These are phyloP conservation scores for Diaporthe citriasiana DNA, from an alignment of 2,329 filamentous ascomycete species.

Conservation along the genomic window DNA sequence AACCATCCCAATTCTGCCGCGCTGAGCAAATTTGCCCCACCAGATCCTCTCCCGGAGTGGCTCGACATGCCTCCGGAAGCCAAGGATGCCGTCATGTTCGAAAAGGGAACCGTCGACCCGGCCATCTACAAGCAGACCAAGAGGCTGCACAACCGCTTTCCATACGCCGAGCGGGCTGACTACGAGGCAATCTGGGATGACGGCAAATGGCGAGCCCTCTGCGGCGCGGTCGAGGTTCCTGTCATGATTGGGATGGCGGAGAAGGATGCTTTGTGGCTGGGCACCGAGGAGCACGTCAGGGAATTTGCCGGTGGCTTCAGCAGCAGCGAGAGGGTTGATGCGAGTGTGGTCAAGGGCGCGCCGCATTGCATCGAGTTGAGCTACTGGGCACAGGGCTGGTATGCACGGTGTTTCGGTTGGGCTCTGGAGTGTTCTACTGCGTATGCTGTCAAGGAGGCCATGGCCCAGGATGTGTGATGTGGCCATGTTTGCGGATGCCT, in stretches of 20 bases:
- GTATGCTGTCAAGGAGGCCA: neutral
- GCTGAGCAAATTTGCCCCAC: neutral
- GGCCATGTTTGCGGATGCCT: neutral
- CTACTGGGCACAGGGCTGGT: conserved; percentile 37
- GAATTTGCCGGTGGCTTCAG: conserved; percentile 43
- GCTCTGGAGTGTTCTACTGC: conserved; percentile 37
- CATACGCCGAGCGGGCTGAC: conserved; percentile 40
- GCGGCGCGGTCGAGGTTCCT: conserved; percentile 41
- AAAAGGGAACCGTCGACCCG: conserved; percentile 42
- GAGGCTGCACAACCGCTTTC: conserved; percentile 42
- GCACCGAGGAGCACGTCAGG: conserved; percentile 40
- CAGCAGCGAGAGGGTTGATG: conserved; percentile 43
- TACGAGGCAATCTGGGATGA: conserved; percentile 36
- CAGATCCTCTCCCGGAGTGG: conserved; percentile 25
- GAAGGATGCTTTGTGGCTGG: conserved; percentile 43
- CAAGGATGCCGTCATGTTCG: conserved; percentile 44
- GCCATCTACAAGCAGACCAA: conserved; percentile 40
- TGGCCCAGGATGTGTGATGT: neutral
- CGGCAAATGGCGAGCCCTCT: conserved; percentile 16
- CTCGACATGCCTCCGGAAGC: conserved; percentile 15
- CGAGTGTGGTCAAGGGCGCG: conserved; percentile 36
- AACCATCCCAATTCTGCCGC: neutral
- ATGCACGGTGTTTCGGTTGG: conserved; percentile 36
- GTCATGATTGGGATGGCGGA: conserved; percentile 45
- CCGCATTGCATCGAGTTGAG: conserved; percentile 41